phyloP scores from a whole-genome alignment of 495 filamentous ascomycete species.

The Penicillium steckii region DNA sequence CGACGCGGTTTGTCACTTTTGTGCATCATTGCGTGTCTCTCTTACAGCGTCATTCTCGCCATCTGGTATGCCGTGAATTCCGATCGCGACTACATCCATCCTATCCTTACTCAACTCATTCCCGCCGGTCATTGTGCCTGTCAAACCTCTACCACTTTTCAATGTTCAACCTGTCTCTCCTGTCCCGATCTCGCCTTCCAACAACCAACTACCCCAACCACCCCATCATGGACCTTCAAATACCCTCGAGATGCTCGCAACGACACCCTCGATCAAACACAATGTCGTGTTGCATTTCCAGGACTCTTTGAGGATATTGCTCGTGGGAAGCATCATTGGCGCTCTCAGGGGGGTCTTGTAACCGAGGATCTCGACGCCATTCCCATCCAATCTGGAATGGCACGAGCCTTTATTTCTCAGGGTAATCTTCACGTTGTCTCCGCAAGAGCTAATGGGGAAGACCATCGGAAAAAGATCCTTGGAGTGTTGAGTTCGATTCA shows the following conservation, averaged over 20 bases:
- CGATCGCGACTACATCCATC: constrained; percentile 37
- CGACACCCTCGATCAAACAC: constrained; percentile 29
- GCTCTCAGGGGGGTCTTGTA: constrained; percentile 20
- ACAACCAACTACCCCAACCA: constrained; percentile 7
- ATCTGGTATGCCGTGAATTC: constrained; percentile 44
- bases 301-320: constrained; percentile 46
- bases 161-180: constrained; percentile 39
- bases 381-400: constrained; percentile 32
- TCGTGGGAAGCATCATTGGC: constrained; percentile 36
- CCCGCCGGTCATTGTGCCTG: constrained; percentile 44
- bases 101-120: constrained; percentile 38
- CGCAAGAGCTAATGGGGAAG: constrained; percentile 33
- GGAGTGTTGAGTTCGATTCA: constrained; percentile 47
- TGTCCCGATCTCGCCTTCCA: constrained; percentile 24
- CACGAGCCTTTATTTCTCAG: constrained; percentile 29
- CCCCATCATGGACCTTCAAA: constrained; percentile 33
- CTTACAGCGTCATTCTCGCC: constrained; percentile 16
- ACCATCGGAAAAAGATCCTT: constrained; percentile 44
- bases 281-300: constrained; percentile 47
- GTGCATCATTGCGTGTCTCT: constrained; percentile 19
- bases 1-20: constrained; percentile 26
- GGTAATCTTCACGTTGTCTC: constrained; percentile 41
- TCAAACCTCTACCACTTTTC: constrained; percentile 39
- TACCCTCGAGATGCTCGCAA: constrained; percentile 37
- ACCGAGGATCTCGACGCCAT: constrained; percentile 35